Conservation (phyloP, 176 grass and related monocot species). For the Bonia amplexicaulis region DNA sequence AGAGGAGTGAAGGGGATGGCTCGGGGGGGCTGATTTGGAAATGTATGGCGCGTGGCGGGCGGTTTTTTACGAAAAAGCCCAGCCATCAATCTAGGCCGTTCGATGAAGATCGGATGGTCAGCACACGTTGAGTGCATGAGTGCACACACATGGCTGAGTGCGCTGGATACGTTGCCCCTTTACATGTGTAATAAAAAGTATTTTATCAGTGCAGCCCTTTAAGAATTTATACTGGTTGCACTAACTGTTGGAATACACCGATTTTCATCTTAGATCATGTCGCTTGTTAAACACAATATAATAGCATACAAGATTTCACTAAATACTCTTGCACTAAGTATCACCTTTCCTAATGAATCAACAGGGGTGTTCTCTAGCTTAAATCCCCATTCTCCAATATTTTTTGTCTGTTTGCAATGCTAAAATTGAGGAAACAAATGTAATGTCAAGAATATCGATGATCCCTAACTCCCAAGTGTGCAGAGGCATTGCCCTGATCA, state of each 20-base stretch:
- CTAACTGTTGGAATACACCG: not conserved
- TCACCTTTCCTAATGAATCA: not conserved
- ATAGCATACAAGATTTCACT: not conserved
- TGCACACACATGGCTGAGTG: too few species aligned
- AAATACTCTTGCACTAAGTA: not conserved
- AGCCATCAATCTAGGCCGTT: too few species aligned
- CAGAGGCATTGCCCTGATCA: not conserved
- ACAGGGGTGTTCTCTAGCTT: not conserved
- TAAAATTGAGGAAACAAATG: not conserved
- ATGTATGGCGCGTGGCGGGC: too few species aligned
- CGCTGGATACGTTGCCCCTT: too few species aligned
- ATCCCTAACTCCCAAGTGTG: not conserved
- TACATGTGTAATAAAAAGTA: too few species aligned
- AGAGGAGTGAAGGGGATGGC: too few species aligned
- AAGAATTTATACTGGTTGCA: not conserved
- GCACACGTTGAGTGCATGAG: too few species aligned
- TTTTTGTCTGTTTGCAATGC: not conserved
- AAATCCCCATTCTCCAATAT: not conserved
- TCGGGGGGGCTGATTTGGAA: too few species aligned
- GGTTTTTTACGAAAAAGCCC: too few species aligned
- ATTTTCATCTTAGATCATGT: not conserved
- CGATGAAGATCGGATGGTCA: too few species aligned
- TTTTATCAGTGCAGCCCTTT: not conserved
- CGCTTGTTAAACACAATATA: not conserved
- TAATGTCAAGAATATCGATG: not conserved